These are phyloP conservation scores for Exophiala lecanii-corni DNA, from an alignment of 2,329 filamentous ascomycete genomes.

Conservation along the genomic window DNA sequence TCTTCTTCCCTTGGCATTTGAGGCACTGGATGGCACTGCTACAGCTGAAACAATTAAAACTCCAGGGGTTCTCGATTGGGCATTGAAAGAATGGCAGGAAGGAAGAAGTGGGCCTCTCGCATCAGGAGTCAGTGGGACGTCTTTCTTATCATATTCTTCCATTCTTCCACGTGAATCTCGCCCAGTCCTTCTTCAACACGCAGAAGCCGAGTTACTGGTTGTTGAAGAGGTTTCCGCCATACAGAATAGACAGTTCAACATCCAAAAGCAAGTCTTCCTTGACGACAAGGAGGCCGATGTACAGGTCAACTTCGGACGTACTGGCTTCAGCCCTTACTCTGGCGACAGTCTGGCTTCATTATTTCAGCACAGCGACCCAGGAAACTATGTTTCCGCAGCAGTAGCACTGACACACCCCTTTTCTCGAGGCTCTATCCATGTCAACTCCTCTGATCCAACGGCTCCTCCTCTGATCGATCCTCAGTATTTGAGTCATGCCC, in stretches of 20 bases:
- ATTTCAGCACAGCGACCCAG: slow-evolving; percentile 18
- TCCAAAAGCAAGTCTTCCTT: slow-evolving; percentile 26
- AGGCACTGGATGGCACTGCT: slow-evolving; percentile 31
- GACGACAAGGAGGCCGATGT: slow-evolving; percentile 29
- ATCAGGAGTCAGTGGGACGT: too few species aligned
- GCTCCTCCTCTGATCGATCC: slow-evolving; percentile 40
- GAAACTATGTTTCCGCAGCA: slow-evolving; percentile 19
- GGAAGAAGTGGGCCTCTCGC: too few species aligned
- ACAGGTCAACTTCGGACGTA: slow-evolving; percentile 24
- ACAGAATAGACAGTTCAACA: slow-evolving; percentile 15
- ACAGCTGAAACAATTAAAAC: slow-evolving; percentile 30
- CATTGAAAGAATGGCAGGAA: too few species aligned
- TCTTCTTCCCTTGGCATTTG: slow-evolving; percentile 32
- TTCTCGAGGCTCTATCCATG: slow-evolving; percentile 42
- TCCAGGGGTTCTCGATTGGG: too few species aligned
- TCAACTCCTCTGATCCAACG: slow-evolving; percentile 37
- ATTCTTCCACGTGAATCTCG: too few species aligned
- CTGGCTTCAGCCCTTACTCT: slow-evolving; percentile 22
- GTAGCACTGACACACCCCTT: slow-evolving; percentile 33
- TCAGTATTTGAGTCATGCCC: slow-evolving; percentile 35
- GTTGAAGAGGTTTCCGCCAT: slow-evolving; percentile 36
- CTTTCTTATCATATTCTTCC: too few species aligned
- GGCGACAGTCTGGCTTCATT: slow-evolving; percentile 20
- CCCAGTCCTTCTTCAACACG: too few species aligned
- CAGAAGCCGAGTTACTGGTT: too few species aligned